phyloP scores from a whole-genome alignment of 2,329 filamentous ascomycete genomes.

The Diaporthe batatas region DNA sequence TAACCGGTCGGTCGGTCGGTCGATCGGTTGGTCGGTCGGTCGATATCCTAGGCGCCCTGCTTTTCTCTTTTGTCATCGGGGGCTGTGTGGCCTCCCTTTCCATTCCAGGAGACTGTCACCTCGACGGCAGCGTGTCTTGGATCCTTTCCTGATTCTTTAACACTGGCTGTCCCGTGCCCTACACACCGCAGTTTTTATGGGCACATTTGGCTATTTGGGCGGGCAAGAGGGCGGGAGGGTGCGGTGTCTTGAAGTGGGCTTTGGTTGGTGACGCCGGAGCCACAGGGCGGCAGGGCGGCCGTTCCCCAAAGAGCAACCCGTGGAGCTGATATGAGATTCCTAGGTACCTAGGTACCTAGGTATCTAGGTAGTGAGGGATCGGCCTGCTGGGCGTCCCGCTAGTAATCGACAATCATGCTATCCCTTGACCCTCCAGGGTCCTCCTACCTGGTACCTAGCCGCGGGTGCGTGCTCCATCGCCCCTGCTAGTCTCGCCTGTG shows the following conservation, averaged over 20 bases:
- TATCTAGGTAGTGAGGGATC: background rate
- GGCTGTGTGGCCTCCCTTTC: background rate
- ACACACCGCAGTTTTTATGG: background rate
- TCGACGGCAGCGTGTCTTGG: slow-evolving; percentile 1
- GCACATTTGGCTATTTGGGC: background rate
- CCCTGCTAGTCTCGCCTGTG: slow-evolving; percentile 8
- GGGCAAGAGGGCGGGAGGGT: background rate
- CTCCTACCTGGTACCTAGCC: background rate
- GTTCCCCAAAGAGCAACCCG: slow-evolving; percentile 15
- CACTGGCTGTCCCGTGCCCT: background rate
- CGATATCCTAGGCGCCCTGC: slow-evolving; percentile 1
- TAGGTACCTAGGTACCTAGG: background rate
- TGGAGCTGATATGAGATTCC: slow-evolving; percentile 25
- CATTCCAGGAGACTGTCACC: background rate
- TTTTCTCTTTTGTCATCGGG: background rate
- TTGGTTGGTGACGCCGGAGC: slow-evolving; percentile 3
- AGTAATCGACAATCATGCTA: slow-evolving; percentile 30
- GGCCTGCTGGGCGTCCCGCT: slow-evolving; percentile 25
- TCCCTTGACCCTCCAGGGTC: slow-evolving; percentile 20
- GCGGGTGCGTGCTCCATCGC: slow-evolving; percentile 19
- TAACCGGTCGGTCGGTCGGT: slow-evolving; percentile 8
- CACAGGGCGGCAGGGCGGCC: slow-evolving; percentile 23
- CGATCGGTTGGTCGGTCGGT: slow-evolving; percentile 7
- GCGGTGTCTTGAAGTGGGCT: slow-evolving; percentile 16
- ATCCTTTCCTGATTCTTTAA: background rate